Evolutionary conservation across 345 rosid species (phyloP), one percentile per base, ranked within the genome.

Genomic region (Psidium friedrichsthalianum): DNA sequence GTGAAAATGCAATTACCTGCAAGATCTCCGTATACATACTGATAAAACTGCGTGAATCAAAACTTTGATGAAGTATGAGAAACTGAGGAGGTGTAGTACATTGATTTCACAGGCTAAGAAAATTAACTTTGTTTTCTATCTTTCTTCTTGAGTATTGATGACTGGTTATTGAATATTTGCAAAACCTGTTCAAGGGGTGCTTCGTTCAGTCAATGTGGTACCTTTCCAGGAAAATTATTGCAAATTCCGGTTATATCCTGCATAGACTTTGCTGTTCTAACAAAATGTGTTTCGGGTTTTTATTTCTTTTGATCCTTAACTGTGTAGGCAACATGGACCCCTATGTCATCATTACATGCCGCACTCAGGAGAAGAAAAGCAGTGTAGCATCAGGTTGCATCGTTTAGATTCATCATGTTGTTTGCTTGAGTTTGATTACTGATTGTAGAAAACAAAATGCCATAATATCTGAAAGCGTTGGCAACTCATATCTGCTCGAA

Each of bases 311-410:
- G 13, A 54, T 16, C 59, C 36, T 36, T 55, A 4, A 51, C 8
- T 55, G 42, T 51, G 29, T 90, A 96, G 99, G 78, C 80, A 90
- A 87, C 44, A 93, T 93, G 93, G 99, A 95, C 88, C 95, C 98
- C 49, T 96, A 93, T 82, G 97, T 93, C 80, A 54, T 88, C 51
- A 87, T 95, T 64, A 90, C 88, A 85, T 93, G 97, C 76, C 94
- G 96, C 8, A 90, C 93, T 57, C 98, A 96, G 91, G 95, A 96
- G 87, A 87, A 90, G 83, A 95, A 90, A 85, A 96, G 99, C 90
- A 92, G 90, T 84, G 89, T 94, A 56, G 94, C 98, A 84, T 84
- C 91, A 88, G 99, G 98, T 95, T 57, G 44, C 53, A 87, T 53
- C 22, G 53, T 88, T 15, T 40, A 27, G 74, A 11, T 78, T 21